Conservation (phyloP, 2,329 filamentous ascomycete genomes). For the Capronia epimyces region DNA sequence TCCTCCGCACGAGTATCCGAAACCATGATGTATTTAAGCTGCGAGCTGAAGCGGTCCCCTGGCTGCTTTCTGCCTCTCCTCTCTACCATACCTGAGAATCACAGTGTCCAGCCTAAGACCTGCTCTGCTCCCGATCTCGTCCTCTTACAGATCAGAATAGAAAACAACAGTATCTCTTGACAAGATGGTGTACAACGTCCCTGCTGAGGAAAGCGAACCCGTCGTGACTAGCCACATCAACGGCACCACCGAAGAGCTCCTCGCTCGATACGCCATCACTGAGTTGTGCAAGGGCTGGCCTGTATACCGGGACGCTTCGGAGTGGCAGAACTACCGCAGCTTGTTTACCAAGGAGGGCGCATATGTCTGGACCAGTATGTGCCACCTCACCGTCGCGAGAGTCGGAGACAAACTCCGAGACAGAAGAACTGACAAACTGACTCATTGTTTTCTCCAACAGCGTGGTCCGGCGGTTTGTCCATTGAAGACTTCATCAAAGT, state of each 20-base stretch:
- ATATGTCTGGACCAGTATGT: constrained; percentile 48
- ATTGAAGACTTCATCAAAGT: constrained; percentile 47
- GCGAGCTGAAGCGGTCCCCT: not conserved
- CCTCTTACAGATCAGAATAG: not conserved
- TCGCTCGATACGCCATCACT: constrained; percentile 45
- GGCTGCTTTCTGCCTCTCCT: no score
- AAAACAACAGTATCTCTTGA: not conserved
- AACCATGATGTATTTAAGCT: not conserved
- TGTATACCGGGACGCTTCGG: constrained; percentile 50
- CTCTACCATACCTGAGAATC: no score
- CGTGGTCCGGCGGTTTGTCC: constrained; percentile 43
- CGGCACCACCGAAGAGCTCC: constrained; percentile 39
- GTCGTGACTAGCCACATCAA: constrained; percentile 40
- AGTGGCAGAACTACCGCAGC: constrained; percentile 50
- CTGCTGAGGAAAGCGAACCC: constrained; percentile 27
- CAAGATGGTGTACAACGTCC: constrained; percentile 30
- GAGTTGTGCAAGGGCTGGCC: constrained; percentile 54
- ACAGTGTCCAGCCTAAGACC: no score
- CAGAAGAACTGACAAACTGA: not conserved
- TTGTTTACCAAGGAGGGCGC: constrained; percentile 45
- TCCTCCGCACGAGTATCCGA: not conserved
- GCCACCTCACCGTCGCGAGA: no score
- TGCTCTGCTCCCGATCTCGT: not conserved
- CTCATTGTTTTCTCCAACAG: constrained; percentile 31
- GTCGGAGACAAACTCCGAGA: not conserved